phyloP scores from a whole-genome alignment of 768 basidiomycete genomes.

The Rhizopogon roseolus region DNA sequence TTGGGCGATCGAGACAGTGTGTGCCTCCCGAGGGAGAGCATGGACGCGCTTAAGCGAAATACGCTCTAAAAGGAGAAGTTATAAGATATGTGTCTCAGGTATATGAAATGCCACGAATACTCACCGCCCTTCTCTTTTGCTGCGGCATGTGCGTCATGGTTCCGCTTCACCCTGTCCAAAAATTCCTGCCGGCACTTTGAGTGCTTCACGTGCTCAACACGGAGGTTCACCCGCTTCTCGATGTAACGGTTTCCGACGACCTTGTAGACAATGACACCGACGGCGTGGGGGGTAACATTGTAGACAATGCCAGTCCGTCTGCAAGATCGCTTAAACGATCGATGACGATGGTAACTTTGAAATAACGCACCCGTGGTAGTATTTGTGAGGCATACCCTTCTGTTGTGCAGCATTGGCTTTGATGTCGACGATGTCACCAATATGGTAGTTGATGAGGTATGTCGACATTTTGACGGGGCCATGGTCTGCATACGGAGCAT shows the following conservation, averaged over 20 bases:
- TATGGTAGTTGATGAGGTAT: constrained; percentile 86
- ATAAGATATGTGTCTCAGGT: neutral
- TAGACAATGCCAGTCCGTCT: constrained; percentile 98
- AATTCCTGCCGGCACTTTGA: constrained; percentile 98
- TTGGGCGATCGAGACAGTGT: constrained; percentile 61
- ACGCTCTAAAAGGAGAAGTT: constrained; percentile 46
- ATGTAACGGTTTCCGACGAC: constrained; percentile 98
- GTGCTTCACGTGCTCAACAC: constrained; percentile 92
- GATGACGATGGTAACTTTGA: neutral
- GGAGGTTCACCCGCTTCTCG: constrained; percentile 99
- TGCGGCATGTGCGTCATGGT: constrained; percentile 76
- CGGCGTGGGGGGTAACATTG: constrained; percentile 93
- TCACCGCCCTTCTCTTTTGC: constrained; percentile 88
- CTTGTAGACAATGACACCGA: constrained; percentile 97
- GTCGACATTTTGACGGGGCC: constrained; percentile 90
- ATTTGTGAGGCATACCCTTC: constrained; percentile 99
- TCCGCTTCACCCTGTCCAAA: constrained; percentile 90
- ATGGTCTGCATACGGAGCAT: constrained; percentile 52
- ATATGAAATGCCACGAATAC: neutral
- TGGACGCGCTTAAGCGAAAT: constrained; percentile 85
- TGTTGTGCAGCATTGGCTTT: constrained; percentile 99
- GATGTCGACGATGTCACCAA: constrained; percentile 99
- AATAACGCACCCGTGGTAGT: constrained; percentile 84
- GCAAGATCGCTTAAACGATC: constrained; percentile 5
- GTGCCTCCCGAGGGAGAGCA: constrained; percentile 74